Evolutionary conservation across 768 basidiomycete genomes (phyloP).

Genomic region (Termitomyces titanicus): DNA sequence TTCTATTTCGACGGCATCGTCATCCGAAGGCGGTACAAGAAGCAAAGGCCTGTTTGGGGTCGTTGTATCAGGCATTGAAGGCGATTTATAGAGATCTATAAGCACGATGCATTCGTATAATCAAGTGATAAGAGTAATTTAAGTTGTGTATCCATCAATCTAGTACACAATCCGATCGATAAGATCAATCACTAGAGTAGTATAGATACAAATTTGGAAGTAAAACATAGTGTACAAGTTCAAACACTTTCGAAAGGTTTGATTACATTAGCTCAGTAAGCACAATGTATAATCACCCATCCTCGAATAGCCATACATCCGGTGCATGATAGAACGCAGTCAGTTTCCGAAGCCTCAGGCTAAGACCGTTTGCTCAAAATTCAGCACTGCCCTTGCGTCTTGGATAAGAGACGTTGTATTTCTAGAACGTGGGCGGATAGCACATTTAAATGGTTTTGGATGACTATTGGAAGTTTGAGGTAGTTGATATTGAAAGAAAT

Average conservation of each 20-base stretch:
- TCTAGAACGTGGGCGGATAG: conserved; percentile 41
- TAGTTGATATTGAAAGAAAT: background rate
- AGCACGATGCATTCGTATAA: too few species aligned
- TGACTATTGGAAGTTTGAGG: conserved; percentile 32
- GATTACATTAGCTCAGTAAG: background rate
- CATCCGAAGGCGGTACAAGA: background rate
- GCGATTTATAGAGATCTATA: background rate
- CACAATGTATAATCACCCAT: background rate
- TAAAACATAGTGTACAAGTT: too few species aligned
- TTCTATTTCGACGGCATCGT: conserved; percentile 5
- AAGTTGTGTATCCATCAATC: background rate
- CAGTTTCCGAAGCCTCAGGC: background rate
- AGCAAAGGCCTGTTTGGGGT: background rate
- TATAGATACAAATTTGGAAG: too few species aligned
- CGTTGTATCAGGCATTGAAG: conserved; percentile 6
- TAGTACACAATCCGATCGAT: background rate
- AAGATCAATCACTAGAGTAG: background rate
- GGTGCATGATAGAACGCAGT: too few species aligned
- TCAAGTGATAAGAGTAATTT: too few species aligned
- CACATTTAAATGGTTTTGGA: conserved; percentile 46
- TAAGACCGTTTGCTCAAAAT: background rate
- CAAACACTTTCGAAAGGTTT: background rate
- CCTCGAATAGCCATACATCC: background rate
- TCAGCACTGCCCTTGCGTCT: conserved; percentile 21
- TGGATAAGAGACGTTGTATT: conserved; percentile 25